phyloP scores from a whole-genome alignment of 1,284 basidiomycete genomes.

The Apiotrichum mycotoxinovorans region DNA sequence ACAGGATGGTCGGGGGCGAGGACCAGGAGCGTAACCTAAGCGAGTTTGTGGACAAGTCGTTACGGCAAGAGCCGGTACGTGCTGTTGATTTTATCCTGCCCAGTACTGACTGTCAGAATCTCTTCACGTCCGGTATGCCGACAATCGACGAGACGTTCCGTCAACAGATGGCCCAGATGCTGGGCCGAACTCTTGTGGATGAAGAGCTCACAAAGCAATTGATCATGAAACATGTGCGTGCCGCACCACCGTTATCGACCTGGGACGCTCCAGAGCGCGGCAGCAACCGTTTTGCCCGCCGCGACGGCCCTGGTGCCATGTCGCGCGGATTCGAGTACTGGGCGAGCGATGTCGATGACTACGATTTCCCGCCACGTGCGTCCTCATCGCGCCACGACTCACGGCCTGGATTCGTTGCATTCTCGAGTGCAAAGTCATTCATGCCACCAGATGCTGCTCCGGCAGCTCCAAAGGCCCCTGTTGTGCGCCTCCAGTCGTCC shows the following conservation, averaged over 20 bases:
- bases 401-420: constrained; percentile 10
- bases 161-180: constrained; percentile 31
- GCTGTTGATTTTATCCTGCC: neutral
- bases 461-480: constrained; percentile 24
- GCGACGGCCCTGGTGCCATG: constrained; percentile 37
- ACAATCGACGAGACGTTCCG: constrained; percentile 33
- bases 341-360: constrained; percentile 45
- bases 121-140: constrained; percentile 30
- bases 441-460: constrained; percentile 7
- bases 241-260: constrained; percentile 40
- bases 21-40: constrained; percentile 41
- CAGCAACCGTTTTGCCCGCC: constrained; percentile 38
- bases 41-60: constrained; percentile 37
- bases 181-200: constrained; percentile 29
- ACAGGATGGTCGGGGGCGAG: constrained; percentile 45
- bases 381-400: constrained; percentile 11
- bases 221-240: constrained; percentile 42
- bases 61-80: constrained; percentile 27
- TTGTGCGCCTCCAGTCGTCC: constrained; percentile 29
- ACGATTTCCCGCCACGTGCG: constrained; percentile 27
- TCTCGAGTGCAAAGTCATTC: constrained; percentile 15
- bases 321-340: constrained; percentile 46
- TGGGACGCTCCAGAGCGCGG: constrained; percentile 43
- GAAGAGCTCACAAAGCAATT: constrained; percentile 35
- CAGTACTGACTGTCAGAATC: constrained; percentile 15